Base-by-base conservation (phyloP, 176 grass and related monocot genomes). In the Bolboschoenus planiculmis region DNA sequence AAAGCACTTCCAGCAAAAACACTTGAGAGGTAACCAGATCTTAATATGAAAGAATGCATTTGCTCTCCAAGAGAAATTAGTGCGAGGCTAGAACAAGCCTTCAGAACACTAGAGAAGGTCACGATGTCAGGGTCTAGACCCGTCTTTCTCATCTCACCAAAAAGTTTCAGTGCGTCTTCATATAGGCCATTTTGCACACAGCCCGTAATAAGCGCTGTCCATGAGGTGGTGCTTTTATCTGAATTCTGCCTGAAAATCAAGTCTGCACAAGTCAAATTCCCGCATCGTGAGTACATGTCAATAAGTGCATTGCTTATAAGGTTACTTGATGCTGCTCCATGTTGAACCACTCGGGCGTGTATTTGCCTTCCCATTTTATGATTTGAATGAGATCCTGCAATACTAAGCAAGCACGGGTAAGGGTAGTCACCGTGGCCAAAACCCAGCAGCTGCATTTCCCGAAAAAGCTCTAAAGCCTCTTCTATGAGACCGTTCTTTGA, bases 281-380 rank as follows among this genome's bases (percentile, higher is more conserved):
- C 59, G 16, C 84, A 89, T 71, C 60, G 83, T 30, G 80, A 81
- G 4, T 98, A 98, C 95, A 94, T 94, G 81, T 93, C 89, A 80
- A 98, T 87, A 91, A 98, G 92, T 2, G 90, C 90, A 90, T 94
- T 98, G 57, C 85, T 87, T 64, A 85, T 40, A 51, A 88, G 56
- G 85, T 91, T 81, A 84, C 88, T 85, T 1, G 63, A 92, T 81
- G 82, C 33, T 39, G 84, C 77, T 33, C 75, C 87, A 44, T 77
- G 84, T 33, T 90, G 55, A 75, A 94, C 66, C 24, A 92, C 61
- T 79, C 90, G 88, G 53, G 88, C 87, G 85, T 97, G 95, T 87
- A 94, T 87, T 81, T 97, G 92, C 56, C 79, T 94, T 78, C 95
- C 95, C 53, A 91, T 87, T 64, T 81, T 16, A 63, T 87, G 51